These are phyloP conservation scores for Ceratobasidium sp. DNA, from an alignment of 1,284 basidiomycete genomes.

Conservation along the genomic window DNA sequence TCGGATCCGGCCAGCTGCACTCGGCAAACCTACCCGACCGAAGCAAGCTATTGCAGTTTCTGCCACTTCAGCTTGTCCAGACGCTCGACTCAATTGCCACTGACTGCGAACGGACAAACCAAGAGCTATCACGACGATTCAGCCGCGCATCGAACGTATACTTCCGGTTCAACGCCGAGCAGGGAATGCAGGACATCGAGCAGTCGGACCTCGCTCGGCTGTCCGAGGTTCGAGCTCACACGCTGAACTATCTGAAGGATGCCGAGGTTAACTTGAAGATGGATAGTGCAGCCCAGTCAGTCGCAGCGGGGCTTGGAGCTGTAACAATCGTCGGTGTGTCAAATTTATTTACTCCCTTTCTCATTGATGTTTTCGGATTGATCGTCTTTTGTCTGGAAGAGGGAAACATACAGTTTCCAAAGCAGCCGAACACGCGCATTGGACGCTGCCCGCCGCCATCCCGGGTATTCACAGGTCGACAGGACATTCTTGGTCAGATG, in stretches of 20 bases:
- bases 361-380: too few relatives aligned
- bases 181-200: conserved; percentile 6
- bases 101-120: conserved; percentile 5
- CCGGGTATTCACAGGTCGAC: neutral
- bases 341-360: too few relatives aligned
- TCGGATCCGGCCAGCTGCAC: conserved; percentile 2
- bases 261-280: too few relatives aligned
- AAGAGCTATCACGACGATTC: neutral
- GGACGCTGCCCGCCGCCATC: conserved; percentile 19
- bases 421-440: too few relatives aligned
- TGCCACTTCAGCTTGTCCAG: neutral
- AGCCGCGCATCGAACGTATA: neutral
- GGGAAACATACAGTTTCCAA: too few relatives aligned
- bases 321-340: too few relatives aligned
- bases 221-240: neutral
- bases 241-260: too few relatives aligned
- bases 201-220: neutral
- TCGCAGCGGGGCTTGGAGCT: too few relatives aligned
- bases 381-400: too few relatives aligned
- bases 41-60: neutral
- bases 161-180: conserved; percentile 15
- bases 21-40: neutral
- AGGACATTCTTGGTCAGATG: neutral
- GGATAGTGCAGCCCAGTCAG: too few relatives aligned
- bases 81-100: neutral